Conservation (phyloP, 352 stramenopile species). For the Pythium coloratum region DNA sequence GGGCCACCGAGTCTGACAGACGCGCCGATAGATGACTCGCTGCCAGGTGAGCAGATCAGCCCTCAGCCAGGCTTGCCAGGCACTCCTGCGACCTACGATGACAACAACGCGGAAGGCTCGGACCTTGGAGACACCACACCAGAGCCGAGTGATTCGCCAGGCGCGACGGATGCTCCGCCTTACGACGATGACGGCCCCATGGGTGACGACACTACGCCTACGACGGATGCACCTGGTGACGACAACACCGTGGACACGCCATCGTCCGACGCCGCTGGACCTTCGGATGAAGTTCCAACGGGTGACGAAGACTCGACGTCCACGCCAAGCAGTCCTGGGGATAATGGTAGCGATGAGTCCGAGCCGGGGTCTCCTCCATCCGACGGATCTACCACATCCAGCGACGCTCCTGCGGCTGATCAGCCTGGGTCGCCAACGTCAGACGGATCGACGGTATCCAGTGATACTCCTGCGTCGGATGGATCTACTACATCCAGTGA, state of each 20-base stretch:
- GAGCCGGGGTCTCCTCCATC: too few species aligned
- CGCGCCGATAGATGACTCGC: neutral
- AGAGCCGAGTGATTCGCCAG: neutral
- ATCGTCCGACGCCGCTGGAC: neutral
- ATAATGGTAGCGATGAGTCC: neutral
- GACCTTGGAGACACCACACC: neutral
- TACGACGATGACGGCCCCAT: neutral
- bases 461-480: neutral
- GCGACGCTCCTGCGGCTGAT: neutral
- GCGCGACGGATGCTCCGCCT: neutral
- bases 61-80: neutral
- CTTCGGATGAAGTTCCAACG: neutral
- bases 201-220: neutral
- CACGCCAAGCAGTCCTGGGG: neutral
- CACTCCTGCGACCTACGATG: neutral
- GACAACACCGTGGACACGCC: neutral
- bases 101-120: neutral
- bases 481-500: neutral
- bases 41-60: constrained; percentile 3
- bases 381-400: too few species aligned
- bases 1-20: neutral
- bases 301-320: neutral
- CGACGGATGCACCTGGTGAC: neutral
- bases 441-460: neutral
- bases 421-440: neutral